Evolutionary conservation across 805 yeast genomes (phyloP), one percentile per base, ranked within the genome.

Genomic region (Sugiyamaella marilandica): DNA sequence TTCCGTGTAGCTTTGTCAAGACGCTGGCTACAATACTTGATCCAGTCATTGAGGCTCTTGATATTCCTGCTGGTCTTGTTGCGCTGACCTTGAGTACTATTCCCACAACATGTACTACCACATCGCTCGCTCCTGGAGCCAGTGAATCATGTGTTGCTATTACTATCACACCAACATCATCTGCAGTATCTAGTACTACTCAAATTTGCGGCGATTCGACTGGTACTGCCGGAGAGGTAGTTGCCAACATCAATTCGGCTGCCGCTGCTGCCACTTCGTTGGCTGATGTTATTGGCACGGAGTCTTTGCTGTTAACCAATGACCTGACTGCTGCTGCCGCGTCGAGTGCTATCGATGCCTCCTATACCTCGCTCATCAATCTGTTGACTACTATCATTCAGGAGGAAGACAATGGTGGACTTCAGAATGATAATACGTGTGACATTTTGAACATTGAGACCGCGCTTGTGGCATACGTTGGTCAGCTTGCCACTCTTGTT

Each of bases 31-130:
- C 5, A 3, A 16, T 44, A 21, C 19, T 44, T 2, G 47, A 44
- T 24, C 47, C 47, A 16, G 47, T 44, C 16, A 44, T 44, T n/a
- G 47, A 44, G 10, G 35, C 33, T 13, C 24, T 44, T 21, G 47
- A 44, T 18, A 31, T 26, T 21, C 19, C 34, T 44, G 47, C 31
- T n/a, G 47, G 47, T 5, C 16, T 44, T 44, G 47, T 26, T 26
- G 35, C 16, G 5, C 33, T 44, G 19, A 44, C 47, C 24, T n/a
- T 44, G 11, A 26, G 18, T 31, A 44, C 47, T 14, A 44, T 44
- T 29, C 47, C 47, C n/a, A 44, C 47, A n/a, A 44, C 47, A 16
- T 44, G 47, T 44, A 31, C 47, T 21, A 26, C 47, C 35, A 44
- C 47, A 11, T 44, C 47, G 16, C 19, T 44, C 7, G 29, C 47